phyloP scores from a whole-genome alignment of 163 green algal genomes.

The Scenedesmus sp. region DNA sequence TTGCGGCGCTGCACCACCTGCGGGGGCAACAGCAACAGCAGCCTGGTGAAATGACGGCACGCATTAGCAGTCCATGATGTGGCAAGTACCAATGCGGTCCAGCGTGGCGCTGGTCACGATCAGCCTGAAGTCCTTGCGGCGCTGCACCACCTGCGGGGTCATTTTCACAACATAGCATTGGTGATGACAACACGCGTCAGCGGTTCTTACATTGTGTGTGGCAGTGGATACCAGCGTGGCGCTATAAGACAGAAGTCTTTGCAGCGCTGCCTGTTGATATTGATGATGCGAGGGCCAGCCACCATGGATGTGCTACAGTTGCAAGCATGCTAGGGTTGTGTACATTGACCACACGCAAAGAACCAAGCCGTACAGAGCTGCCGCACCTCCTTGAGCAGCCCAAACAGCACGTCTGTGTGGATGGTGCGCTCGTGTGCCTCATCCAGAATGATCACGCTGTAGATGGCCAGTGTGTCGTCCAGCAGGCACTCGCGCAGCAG shows the following conservation, averaged over 20 bases:
- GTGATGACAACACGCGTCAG: not conserved
- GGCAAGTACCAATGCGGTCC: constrained; percentile 60
- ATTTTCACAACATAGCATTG: not conserved
- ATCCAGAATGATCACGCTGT: constrained; percentile 95
- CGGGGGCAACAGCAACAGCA: not conserved
- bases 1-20: constrained; percentile 65
- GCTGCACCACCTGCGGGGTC: not conserved
- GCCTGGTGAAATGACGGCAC: not conserved
- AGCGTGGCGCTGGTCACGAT: constrained; percentile 98
- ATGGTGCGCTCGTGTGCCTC: constrained; percentile 99
- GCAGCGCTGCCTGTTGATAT: not conserved
- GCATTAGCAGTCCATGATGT: not conserved
- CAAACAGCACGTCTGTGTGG: constrained; percentile 99
- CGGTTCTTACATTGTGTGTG: not conserved
- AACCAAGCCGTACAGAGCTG: not conserved
- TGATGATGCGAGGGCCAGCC: not conserved
- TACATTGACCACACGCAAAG: not conserved
- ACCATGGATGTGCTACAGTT: not conserved
- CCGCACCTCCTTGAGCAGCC: constrained; percentile 92
- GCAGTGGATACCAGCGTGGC: too few species aligned
- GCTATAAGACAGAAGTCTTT: too few species aligned
- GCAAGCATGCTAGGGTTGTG: not conserved
- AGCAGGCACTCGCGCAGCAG: constrained; percentile 95
- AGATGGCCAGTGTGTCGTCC: constrained; percentile 83
- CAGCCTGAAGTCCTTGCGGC: constrained; percentile 81